These are phyloP conservation scores for Catunica adiposa DNA, from an alignment of 2,329 filamentous ascomycete genomes.

Conservation along the genomic window DNA sequence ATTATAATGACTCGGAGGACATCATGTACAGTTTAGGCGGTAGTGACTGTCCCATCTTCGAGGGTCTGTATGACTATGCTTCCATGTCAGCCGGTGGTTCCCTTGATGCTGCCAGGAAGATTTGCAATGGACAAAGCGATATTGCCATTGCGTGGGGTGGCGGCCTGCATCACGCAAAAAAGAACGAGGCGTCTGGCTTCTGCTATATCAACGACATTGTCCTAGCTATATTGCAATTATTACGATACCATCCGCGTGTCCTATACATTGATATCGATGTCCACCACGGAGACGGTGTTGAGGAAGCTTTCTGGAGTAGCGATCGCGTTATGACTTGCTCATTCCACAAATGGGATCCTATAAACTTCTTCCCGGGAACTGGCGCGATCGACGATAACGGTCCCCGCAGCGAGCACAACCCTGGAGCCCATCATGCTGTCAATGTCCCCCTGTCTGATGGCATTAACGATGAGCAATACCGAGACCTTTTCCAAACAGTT, in stretches of 20 bases:
- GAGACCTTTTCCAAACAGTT: slow-evolving; percentile 65
- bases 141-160: slow-evolving; percentile 98
- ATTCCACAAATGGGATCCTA: slow-evolving; percentile 88
- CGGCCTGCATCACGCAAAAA: slow-evolving; percentile 90
- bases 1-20: slow-evolving; percentile 48
- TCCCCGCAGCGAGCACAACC: slow-evolving; percentile 65
- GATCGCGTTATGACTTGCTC: slow-evolving; percentile 85
- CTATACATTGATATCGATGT: slow-evolving; percentile 92
- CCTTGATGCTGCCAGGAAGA: slow-evolving; percentile 76
- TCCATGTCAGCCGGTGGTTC: slow-evolving; percentile 84
- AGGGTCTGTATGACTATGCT: slow-evolving; percentile 89
- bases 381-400: slow-evolving; percentile 77
- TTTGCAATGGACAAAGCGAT: slow-evolving; percentile 72
- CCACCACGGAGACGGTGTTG: slow-evolving; percentile 79
- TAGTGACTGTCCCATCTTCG: slow-evolving; percentile 91
- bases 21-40: slow-evolving; percentile 72
- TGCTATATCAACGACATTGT: slow-evolving; percentile 99
- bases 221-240: slow-evolving; percentile 73
- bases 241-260: slow-evolving; percentile 67
- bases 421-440: slow-evolving; percentile 74
- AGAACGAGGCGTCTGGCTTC: slow-evolving; percentile 83
- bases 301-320: slow-evolving; percentile 79
- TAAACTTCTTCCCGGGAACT: slow-evolving; percentile 75
- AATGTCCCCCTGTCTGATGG: slow-evolving; percentile 85
- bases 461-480: slow-evolving; percentile 81